Evolutionary conservation across 2,329 filamentous ascomycete species (phyloP), one percentile per base, ranked within the genome.

Genomic region (Pseudocercospora fuligena): DNA sequence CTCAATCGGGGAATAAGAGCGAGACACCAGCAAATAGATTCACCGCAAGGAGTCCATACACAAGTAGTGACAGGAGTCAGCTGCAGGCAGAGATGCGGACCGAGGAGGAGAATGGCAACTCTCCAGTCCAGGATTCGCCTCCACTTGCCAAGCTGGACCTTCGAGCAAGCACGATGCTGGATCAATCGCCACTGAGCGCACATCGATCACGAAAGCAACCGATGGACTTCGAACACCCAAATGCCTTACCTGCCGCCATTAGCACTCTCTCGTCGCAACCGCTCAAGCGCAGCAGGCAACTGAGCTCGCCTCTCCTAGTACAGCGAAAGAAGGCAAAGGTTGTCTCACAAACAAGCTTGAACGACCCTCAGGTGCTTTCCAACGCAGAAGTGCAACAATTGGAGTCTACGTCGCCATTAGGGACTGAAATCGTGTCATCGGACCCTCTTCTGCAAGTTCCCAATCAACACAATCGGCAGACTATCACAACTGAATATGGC

Each of bases 11-110:
- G 3, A 43, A 43, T 7, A 19, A 43, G 16, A 43, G 40, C 40
- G 40, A 43, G n/a, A 60, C 36, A 25, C 36, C 61, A 31, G 36
- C 40, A 14, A 58, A 43, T 53, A 61, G 46, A 11, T 31, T 14
- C 12, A 27, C 51, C 12, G 49, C 61, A 31, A 11, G 54, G 19
- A 31, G 25, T 33, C 61, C 29, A 1, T 40, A 65, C 2, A 65
- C 69, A 7, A 71, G 67, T 36, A 60, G 65, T 56, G 61, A 65
- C 19, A 61, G 56, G 11, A 62, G 63, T n/a, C 40, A 63, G 27
- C 31, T 71, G 31, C 67, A 71, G n/a, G 69, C 63, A 5, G 69
- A 71, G 43, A 71, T 71, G 69, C 67, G 65, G 23, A 29, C 60
- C n/a, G 67, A 67, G 46, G 67, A 69, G 53, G 33, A 25, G 19